Base-by-base conservation (phyloP, 2,329 filamentous ascomycete genomes). In the Rutstroemia sp. region DNA sequence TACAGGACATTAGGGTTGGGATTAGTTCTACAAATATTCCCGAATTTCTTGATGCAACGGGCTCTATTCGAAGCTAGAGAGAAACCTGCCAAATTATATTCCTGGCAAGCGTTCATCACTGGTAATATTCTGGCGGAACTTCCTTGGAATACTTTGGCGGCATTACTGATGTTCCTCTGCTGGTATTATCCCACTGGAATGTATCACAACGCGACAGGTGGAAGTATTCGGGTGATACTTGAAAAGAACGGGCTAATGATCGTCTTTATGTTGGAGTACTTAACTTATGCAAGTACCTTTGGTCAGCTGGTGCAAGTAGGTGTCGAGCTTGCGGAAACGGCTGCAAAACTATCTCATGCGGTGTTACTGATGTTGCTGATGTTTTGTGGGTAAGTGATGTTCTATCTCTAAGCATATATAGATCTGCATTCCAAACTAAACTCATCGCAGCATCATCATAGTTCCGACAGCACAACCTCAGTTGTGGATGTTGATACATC, bases 131-230 rank as follows among this genome's bases (percentile, higher is more conserved):
- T 91, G 30, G 89, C 92, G 58, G 92, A 96, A 70, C 74, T 96
- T 2, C 89, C 90, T 0, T 96, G 88, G 85, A 90, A 95, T 68
- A 48, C 59, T 0, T 72, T 94, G 45, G 86, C 88, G 78, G 81
- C 83, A 3, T 78, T 85, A n/a, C 73, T 95, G 61, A 86, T 92
- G 75, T 95, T 78, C 76, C 78, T 89, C 66, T 84, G 78, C 69
- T 92, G 88, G 82, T 96, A 95, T 76, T 96, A 92, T 69, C 89
- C 90, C 1, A 81, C 95, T 54, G 89, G 88, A 2, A 79, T 94
- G 9, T 83, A 89, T 70, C 72, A 74, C 58, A 92, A 92, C 66
- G 87, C 88, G 2, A 73, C 76, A 16, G 75, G 76, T n/a, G 46
- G n/a, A 17, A 27, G 14, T 1, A 82, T 82, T 4, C 78, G 79